These are phyloP conservation scores for Fremontodendron californicum DNA, from an alignment of 345 rosid genomes.

Conservation along the genomic window DNA sequence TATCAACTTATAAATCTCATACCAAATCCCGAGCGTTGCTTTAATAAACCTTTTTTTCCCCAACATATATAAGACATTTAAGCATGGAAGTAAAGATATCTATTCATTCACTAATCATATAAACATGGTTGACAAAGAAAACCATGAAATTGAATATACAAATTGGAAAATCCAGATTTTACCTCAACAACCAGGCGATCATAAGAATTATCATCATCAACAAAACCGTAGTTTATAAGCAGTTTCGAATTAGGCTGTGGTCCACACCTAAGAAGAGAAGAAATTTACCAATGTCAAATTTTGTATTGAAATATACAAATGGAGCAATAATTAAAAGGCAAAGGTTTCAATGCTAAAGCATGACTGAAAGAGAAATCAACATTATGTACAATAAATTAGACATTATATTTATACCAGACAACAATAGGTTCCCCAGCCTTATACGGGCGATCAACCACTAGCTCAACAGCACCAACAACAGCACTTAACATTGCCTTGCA, in stretches of 20 bases:
- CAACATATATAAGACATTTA: neutral
- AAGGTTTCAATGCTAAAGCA: constrained; percentile 17
- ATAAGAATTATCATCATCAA: constrained; percentile 85
- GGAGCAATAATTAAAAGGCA: constrained; percentile 13
- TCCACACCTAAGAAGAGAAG: constrained; percentile 70
- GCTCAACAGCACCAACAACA: constrained; percentile 76
- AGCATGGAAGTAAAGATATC: neutral
- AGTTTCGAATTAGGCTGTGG: constrained; percentile 90
- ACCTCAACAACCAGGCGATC: constrained; percentile 82
- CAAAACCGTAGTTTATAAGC: constrained; percentile 93
- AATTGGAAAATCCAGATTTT: constrained; percentile 12
- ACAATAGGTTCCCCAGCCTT: constrained; percentile 86
- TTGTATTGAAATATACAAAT: neutral
- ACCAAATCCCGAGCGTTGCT: neutral
- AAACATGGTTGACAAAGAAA: constrained; percentile 7
- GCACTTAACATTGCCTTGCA: constrained; percentile 93
- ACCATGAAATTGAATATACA: constrained; percentile 11
- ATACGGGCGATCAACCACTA: constrained; percentile 80
- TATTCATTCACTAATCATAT: constrained; percentile 14
- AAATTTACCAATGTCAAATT: constrained; percentile 7
- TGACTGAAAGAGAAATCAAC: constrained; percentile 15
- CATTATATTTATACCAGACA: constrained; percentile 57
- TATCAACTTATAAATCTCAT: neutral
- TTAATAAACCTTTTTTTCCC: neutral
- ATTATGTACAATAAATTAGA: constrained; percentile 16